phyloP scores from a whole-genome alignment of 83 land plant species.

The Diphasiastrum complanatum region DNA sequence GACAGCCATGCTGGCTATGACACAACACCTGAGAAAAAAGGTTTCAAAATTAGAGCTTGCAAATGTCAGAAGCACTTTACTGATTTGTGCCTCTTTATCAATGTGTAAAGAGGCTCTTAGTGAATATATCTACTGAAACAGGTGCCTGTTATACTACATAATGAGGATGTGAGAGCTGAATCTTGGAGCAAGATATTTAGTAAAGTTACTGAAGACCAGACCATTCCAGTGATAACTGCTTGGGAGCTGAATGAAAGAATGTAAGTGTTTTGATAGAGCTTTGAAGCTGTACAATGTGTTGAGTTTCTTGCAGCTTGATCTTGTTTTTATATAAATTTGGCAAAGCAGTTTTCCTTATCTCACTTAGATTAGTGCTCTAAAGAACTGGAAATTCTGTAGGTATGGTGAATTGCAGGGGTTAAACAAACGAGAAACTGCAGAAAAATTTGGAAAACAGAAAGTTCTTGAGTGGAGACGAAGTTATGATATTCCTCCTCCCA shows the following conservation, averaged over 20 bases:
- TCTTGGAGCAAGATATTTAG: conserved; percentile 75
- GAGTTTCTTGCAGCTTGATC: no score
- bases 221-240: conserved; percentile 77
- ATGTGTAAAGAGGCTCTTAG: not conserved
- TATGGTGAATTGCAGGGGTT: conserved; percentile 96
- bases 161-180: conserved; percentile 64
- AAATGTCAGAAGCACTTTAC: no score
- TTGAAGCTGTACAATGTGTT: no score
- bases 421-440: conserved; percentile 90
- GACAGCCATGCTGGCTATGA: conserved; percentile 99
- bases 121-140: conserved; percentile 23
- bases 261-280: conserved; percentile 33
- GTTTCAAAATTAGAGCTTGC: no score
- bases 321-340: no score
- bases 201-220: conserved; percentile 55
- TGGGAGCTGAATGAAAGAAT: conserved; percentile 96
- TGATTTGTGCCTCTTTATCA: not conserved
- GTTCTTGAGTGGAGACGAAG: conserved; percentile 90
- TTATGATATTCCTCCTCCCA: conserved; percentile 87
- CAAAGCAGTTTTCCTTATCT: no score
- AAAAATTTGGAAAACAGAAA: conserved; percentile 66
- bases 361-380: no score
- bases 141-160: conserved; percentile 82
- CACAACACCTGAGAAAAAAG: conserved; percentile 82
- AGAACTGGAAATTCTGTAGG: conserved; percentile 55